Evolutionary conservation across 306 rosid species (phyloP).

Genomic region (Pterocarpus santalinus): DNA sequence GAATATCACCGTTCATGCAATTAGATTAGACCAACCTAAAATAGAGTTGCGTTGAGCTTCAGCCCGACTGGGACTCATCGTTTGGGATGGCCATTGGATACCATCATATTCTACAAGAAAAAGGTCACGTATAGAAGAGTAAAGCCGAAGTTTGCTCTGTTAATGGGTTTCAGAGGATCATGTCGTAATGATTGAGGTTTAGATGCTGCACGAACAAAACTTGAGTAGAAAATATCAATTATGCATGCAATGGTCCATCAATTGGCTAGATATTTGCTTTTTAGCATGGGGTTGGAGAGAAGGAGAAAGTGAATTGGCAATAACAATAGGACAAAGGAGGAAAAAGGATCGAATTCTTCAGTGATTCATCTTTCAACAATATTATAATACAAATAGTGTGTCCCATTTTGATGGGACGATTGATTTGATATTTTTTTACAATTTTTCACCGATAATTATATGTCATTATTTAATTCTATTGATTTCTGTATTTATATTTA

Average conservation of each 20-base stretch:
- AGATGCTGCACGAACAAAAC: not conserved
- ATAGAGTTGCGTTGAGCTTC: not conserved
- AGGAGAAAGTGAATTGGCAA: not conserved
- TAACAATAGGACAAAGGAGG: not conserved
- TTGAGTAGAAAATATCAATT: not conserved
- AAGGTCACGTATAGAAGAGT: slow-evolving; percentile 13
- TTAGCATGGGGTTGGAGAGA: not conserved
- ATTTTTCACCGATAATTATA: not conserved
- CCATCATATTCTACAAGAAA: slow-evolving; percentile 6
- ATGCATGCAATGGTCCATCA: not conserved
- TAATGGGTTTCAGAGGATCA: not conserved
- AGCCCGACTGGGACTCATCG: not conserved
- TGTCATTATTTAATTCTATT: not conserved
- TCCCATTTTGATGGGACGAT: not conserved
- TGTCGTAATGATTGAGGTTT: slow-evolving; percentile 10
- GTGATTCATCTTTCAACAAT: too few relatives aligned
- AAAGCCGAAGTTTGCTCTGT: slow-evolving; percentile 35
- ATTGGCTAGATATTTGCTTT: not conserved
- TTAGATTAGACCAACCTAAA: not conserved
- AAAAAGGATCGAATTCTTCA: too few relatives aligned
- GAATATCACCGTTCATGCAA: too few relatives aligned
- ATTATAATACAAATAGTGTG: not conserved
- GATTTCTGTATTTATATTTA: not conserved
- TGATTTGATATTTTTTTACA: not conserved
- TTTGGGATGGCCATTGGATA: not conserved